Base-by-base conservation (phyloP, 352 stramenopile species). In the Globisporangium paroecandrum region DNA sequence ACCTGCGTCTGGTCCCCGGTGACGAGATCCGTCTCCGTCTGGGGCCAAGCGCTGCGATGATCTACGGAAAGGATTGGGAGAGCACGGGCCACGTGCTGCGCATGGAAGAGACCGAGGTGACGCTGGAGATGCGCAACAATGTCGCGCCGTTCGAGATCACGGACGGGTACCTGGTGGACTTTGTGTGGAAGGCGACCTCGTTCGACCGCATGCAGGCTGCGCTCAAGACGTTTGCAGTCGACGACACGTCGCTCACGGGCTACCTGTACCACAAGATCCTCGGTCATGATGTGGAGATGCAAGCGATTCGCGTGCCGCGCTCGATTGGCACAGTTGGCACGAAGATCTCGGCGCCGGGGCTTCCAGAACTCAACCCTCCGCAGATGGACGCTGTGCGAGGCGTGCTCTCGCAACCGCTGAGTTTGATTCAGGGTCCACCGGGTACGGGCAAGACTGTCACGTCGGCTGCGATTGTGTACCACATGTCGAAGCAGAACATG, bases 231-330 rank as follows among this genome's bases (percentile, higher is more conserved):
- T 99, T 99, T 82, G 97, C 97, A 1, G 96, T 99, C 61, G 97
- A 99, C 74, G 97, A 99, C 71, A 98, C 96, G 20, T 99, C 93
- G 67, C 84, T 99, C 0, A 99, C 95, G 3, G 97, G 97, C 18
- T 99, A 99, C 77, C 87, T 99, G 69, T 99, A 99, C 80, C 96
- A 99, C 81, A 99, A 98, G 76, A 92, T 99, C 12, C 85, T 99
- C 43, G 98, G 98, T 0, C 97, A 99, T 75, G 89, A 97, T 24
- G 97, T 99, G 5, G 95, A 99, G 62, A 89, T 98, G 54, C 97
- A 99, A 69, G 77, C 85, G 13, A 86, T 99, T 25, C 82, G 85
- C 9, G 77, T 89, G 47, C 83, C 77, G 55, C 89, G 76, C 53
- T 96, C 75, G 38, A 78, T 81, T 10, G 91, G 74, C 38, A 81